phyloP scores from a whole-genome alignment of 257 asterid species.

The Solanum phureja region DNA sequence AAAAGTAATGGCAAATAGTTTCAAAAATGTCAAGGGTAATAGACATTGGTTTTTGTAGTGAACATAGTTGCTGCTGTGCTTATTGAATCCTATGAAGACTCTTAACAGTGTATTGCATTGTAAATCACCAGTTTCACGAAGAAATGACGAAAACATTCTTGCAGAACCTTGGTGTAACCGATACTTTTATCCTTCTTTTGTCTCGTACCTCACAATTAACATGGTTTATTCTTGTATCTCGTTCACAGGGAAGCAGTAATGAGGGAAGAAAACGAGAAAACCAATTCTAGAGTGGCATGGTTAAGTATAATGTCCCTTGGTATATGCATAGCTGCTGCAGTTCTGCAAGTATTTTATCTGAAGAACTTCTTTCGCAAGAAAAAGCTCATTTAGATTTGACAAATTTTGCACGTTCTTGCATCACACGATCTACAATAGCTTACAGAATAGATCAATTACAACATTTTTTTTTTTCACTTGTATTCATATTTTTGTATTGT shows the following conservation, averaged over 20 bases:
- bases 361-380: constrained; percentile 58
- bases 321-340: constrained; percentile 38
- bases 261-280: constrained; percentile 55
- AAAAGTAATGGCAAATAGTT: not conserved
- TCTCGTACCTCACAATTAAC: not conserved
- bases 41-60: not conserved
- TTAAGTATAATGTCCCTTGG: constrained; percentile 48
- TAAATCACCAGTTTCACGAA: not conserved
- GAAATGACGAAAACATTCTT: not conserved
- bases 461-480: not conserved
- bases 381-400: constrained; percentile 43
- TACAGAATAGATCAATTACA: not conserved
- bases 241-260: constrained; percentile 55
- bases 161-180: not conserved
- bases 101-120: not conserved
- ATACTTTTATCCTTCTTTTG: not conserved
- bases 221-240: not conserved
- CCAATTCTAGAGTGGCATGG: constrained; percentile 66
- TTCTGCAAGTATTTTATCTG: constrained; percentile 33
- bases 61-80: not conserved
- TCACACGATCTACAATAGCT: not conserved
- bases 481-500: not conserved
- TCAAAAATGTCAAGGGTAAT: not conserved
- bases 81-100: not conserved
- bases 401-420: not conserved